Base-by-base conservation (phyloP, 495 filamentous ascomycete species). In the Daldinia concentrica region DNA sequence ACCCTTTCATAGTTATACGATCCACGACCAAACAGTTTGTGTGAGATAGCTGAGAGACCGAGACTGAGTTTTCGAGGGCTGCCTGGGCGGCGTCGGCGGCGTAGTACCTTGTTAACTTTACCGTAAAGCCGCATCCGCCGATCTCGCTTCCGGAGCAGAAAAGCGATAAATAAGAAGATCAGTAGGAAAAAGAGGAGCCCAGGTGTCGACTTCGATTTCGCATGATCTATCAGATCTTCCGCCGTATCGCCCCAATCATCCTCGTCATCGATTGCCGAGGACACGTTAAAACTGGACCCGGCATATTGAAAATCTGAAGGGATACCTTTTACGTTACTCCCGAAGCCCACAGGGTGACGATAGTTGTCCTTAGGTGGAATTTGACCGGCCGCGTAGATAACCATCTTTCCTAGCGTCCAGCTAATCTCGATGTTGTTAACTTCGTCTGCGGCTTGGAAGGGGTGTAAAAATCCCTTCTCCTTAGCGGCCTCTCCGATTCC, bases 331-430 rank as follows among this genome's bases (percentile, higher is more conserved):
- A 81, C 78, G 74, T 99, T 98, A 81, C 86, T 91, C 45, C 95
- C 95, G 75, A 98, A 98, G 1, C 95, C 95, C 8, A 99, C 96
- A 0, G 93, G 91, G 6, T 92, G 82, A 6, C 74, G 74, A 55
- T 81, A 75, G 55, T 89, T 84, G 30, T 82, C 80, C 11, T 84
- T 81, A 0, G 91, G 85, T 0, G 91, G 90, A 15, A 98, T 85
- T 78, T 98, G 93, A 6, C 92, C 94, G 6, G 95, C 89, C 0
- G 95, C 95, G 72, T 98, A 99, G 22, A 99, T 87, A n/a, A 98
- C 90, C 85, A 98, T 98, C 79, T 97, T 97, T 3, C 95, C 95
- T 0, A 99, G 82, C 0, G 95, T 98, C 95, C 95, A 99, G 81
- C 92, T 96, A n/a, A 99, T 92, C 81, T 99, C 95, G 14, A 92